Percentiles rank a stretch among this genome's conserved stretches.
phyloP scores from a whole-genome alignment of 345 rosid species.

The Gossypium longicalyx region DNA sequence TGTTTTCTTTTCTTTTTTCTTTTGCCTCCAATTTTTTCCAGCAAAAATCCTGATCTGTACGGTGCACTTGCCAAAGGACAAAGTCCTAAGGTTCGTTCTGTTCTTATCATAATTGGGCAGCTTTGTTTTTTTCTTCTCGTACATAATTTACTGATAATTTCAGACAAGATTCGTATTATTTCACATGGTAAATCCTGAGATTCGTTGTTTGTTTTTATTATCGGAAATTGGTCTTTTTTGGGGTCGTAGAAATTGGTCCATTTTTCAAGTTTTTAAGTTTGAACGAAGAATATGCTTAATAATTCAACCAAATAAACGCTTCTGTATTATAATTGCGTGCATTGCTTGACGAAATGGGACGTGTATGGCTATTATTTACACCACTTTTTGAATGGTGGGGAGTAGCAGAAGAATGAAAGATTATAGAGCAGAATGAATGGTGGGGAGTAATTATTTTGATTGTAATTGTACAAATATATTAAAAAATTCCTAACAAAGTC shows the following conservation, averaged over 20 bases:
- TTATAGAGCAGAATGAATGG: neutral
- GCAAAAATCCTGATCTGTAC: conserved; percentile 61
- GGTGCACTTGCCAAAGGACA: conserved; percentile 67
- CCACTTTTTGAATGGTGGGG: conserved; percentile 13
- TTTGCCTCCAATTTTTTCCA: conserved; percentile 29
- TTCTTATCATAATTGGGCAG: neutral
- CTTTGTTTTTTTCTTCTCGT: neutral
- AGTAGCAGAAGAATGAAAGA: neutral
- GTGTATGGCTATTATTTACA: neutral
- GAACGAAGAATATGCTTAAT: neutral
- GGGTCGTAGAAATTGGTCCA: neutral
- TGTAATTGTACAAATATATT: no score
- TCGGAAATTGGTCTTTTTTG: neutral
- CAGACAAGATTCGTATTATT: neutral
- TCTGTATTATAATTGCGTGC: neutral
- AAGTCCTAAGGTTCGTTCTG: conserved; percentile 66
- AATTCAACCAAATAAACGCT: neutral
- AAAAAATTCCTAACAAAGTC: neutral
- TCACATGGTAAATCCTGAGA: neutral
- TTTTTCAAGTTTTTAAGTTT: neutral
- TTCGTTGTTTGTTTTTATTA: neutral
- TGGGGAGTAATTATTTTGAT: no score
- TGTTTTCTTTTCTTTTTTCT: neutral
- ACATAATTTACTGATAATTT: neutral
- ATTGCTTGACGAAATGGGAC: neutral